Conservation (phyloP, 495 filamentous ascomycete species). For the Cercophora samala region DNA sequence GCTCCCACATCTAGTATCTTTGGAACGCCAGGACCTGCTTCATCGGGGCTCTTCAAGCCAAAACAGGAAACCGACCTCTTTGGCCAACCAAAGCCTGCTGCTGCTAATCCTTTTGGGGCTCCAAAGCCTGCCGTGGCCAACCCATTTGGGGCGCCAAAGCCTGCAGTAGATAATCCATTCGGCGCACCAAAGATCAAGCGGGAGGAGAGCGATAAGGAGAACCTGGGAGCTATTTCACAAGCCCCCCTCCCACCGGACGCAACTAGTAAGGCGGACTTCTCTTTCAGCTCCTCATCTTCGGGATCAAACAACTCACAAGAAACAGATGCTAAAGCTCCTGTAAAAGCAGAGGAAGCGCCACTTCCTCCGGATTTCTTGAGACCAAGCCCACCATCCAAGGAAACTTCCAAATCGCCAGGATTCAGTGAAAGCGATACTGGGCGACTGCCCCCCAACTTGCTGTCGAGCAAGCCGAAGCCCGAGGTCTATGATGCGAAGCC, state of each 20-base stretch:
- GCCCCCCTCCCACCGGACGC: constrained; percentile 73
- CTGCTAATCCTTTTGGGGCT: constrained; percentile 8
- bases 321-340: constrained; percentile 29
- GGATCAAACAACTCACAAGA: constrained; percentile 43
- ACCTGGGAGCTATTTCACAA: constrained; percentile 41
- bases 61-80: constrained; percentile 21
- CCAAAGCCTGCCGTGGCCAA: constrained; percentile 3
- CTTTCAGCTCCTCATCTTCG: constrained; percentile 64
- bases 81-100: constrained; percentile 17
- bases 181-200: constrained; percentile 38
- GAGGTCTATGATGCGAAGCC: constrained; percentile 13
- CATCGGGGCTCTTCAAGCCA: constrained; percentile 12
- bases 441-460: constrained; percentile 21
- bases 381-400: constrained; percentile 22
- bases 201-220: constrained; percentile 34
- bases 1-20: constrained; percentile 22
- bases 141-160: constrained; percentile 21
- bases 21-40: constrained; percentile 22
- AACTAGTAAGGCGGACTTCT: constrained; percentile 64
- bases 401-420: constrained; percentile 13
- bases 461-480: constrained; percentile 16
- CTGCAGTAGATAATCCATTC: not conserved
- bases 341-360: constrained; percentile 35
- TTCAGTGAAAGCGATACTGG: constrained; percentile 12
- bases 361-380: constrained; percentile 39